Evolutionary conservation across 306 rosid genomes (phyloP).

Genomic region (Fragaria iinumae): DNA sequence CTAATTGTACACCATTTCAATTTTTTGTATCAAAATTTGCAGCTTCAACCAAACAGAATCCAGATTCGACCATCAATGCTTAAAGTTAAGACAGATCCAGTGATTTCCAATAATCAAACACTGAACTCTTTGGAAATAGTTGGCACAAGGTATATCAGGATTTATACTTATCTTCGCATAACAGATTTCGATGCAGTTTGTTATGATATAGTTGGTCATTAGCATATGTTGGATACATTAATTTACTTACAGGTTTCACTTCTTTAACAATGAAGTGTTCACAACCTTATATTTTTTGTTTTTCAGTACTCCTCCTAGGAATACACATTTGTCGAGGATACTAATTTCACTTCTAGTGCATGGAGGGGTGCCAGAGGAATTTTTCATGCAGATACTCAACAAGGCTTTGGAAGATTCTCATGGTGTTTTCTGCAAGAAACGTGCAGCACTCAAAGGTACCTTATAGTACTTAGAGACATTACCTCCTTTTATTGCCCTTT

Average conservation of each 20-base stretch:
- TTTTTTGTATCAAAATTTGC: slow-evolving; percentile 8
- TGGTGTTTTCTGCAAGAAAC: slow-evolving; percentile 44
- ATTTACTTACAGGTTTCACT: neutral
- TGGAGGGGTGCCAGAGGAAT: slow-evolving; percentile 79
- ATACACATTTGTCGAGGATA: slow-evolving; percentile 44
- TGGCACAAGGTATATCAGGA: slow-evolving; percentile 59
- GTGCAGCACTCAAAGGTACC: slow-evolving; percentile 61
- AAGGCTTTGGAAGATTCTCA: slow-evolving; percentile 44
- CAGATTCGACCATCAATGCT: slow-evolving; percentile 72
- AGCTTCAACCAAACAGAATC: slow-evolving; percentile 70
- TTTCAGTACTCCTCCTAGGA: slow-evolving; percentile 59
- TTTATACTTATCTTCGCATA: neutral
- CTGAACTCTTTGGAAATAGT: slow-evolving; percentile 66
- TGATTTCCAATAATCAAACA: slow-evolving; percentile 26
- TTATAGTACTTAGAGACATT: neutral
- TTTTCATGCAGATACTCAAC: slow-evolving; percentile 49
- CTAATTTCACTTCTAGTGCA: slow-evolving; percentile 66
- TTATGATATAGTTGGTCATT: neutral
- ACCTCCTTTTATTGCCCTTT: neutral
- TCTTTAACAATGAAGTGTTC: neutral
- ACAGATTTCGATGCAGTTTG: neutral
- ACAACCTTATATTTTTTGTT: neutral
- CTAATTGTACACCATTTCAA: neutral
- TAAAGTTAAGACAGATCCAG: slow-evolving; percentile 53
- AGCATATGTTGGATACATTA: neutral